Evolutionary conservation across 192 early-diverging fungal species (phyloP), one percentile per base, ranked within the genome.

Genomic region (Mortierella hygrophila): DNA sequence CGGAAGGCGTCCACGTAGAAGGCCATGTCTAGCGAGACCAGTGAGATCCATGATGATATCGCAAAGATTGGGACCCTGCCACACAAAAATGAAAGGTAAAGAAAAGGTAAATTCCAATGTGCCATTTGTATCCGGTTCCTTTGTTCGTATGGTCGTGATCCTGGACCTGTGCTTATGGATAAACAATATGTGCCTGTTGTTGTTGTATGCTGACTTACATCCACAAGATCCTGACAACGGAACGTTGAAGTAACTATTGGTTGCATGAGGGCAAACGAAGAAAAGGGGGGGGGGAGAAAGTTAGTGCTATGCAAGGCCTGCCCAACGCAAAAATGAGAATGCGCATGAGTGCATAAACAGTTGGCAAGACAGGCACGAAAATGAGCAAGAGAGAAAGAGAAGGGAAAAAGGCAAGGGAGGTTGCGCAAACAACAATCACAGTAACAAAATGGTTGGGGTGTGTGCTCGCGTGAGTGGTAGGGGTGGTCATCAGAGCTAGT

Each of bases 1-100:
- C 98, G 92, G 77, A 99, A 89, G 3, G 96, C 94, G 74, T 99
- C 98, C 7, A 98, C 92, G 75, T 97, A 98, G 73, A 96, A 95
- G 32, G 97, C 94, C 7, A 91, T 89, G 49, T 90, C 85, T 26
- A 93, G 83, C n/a, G 96, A 97, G 6, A 94, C 89, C 60, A 99
- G 88, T 15, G 93, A 93, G 4, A 92, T 91, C 83, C 95, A 94
- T 1, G 97, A 96, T 9, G 96, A 95, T 29, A 98, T 83, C 37
- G 95, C 96, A 79, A 97, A 82, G 54, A 82, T 77, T 9, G 81
- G 81, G 9, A 82, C 81, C 81, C 81, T 82, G 65, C 21, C 20
- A 21, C 35, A n/a, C 74, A 75, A 40, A 60, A 75, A 57, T 13
- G 4, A 29, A 47, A 26, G 37, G 3, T 26, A 3, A 11, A 57